phyloP scores from a whole-genome alignment of 1,284 basidiomycete genomes.

The Chalciporus sp. region DNA sequence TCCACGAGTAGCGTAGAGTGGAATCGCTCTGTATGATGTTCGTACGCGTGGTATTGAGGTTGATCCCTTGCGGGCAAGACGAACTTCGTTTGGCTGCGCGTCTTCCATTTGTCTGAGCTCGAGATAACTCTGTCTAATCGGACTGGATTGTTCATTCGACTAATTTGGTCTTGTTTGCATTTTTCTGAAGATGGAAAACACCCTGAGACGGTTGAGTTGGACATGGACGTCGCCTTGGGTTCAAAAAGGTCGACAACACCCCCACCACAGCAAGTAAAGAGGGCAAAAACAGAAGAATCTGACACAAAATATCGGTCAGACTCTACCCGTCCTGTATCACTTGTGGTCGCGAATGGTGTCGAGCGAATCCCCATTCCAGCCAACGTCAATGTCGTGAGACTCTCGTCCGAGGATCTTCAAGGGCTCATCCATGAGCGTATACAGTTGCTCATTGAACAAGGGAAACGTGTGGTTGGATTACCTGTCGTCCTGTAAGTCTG shows the following conservation, averaged over 20 bases:
- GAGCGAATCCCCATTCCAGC: constrained; percentile 29
- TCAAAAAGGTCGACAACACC: constrained; percentile 19
- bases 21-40: not conserved
- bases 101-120: constrained; percentile 36
- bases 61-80: constrained; percentile 39
- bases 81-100: constrained; percentile 45
- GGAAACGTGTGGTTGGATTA: constrained; percentile 25
- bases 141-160: not conserved
- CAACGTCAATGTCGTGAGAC: constrained; percentile 7
- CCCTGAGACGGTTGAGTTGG: not conserved
- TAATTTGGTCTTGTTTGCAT: constrained; percentile 29
- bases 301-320: constrained; percentile 1
- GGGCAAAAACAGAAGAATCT: constrained; percentile 22
- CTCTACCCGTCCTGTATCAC: constrained; percentile 23
- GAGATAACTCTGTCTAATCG: not conserved
- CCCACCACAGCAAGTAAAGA: constrained; percentile 17
- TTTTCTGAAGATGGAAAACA: not conserved
- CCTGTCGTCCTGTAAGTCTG: constrained; percentile 31
- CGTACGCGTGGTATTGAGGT: constrained; percentile 36
- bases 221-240: constrained; percentile 15
- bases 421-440: constrained; percentile 23
- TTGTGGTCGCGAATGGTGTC: constrained; percentile 27
- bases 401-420: constrained; percentile 16
- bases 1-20: not conserved
- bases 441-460: constrained; percentile 22